These are phyloP conservation scores for Rhododendron molle DNA, from an alignment of 148 eudicot species.

Conservation along the genomic window DNA sequence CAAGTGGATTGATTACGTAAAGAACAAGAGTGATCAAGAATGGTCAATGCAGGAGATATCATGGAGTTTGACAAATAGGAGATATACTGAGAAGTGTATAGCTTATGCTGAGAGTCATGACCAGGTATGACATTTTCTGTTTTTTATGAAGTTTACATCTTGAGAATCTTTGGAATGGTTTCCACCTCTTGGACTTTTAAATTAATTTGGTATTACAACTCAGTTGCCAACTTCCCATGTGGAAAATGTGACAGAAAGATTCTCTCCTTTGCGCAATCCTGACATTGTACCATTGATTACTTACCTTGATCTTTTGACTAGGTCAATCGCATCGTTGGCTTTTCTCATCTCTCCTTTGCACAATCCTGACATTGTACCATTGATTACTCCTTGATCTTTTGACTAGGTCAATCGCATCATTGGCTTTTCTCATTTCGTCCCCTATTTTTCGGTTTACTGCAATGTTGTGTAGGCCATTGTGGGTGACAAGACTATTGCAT, in stretches of 20 bases:
- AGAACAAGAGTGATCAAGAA: constrained; percentile 75
- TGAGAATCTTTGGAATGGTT: neutral
- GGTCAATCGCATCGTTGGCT: neutral
- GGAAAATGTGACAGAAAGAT: neutral
- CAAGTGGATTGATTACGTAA: constrained; percentile 89
- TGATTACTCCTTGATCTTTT: neutral
- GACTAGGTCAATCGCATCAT: neutral
- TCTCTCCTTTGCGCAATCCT: constrained; percentile 2
- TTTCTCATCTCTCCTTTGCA: neutral
- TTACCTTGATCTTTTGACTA: neutral
- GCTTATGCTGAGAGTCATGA: constrained; percentile 99
- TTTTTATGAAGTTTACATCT: neutral
- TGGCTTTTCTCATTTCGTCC: neutral
- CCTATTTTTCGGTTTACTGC: constrained; percentile 5
- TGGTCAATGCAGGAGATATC: constrained; percentile 86
- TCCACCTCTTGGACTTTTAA: neutral
- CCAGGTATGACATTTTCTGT: constrained; percentile 51
- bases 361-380: constrained; percentile 9
- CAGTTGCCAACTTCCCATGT: neutral
- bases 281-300: constrained; percentile 12
- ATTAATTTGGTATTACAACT: neutral
- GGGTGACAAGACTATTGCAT: constrained; percentile 92
- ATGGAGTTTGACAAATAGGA: constrained; percentile 76
- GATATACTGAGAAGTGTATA: constrained; percentile 90
- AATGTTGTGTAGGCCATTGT: constrained; percentile 65